Evolutionary conservation across 176 grass and related monocot genomes (phyloP).

Genomic region (Stipa capillata): DNA sequence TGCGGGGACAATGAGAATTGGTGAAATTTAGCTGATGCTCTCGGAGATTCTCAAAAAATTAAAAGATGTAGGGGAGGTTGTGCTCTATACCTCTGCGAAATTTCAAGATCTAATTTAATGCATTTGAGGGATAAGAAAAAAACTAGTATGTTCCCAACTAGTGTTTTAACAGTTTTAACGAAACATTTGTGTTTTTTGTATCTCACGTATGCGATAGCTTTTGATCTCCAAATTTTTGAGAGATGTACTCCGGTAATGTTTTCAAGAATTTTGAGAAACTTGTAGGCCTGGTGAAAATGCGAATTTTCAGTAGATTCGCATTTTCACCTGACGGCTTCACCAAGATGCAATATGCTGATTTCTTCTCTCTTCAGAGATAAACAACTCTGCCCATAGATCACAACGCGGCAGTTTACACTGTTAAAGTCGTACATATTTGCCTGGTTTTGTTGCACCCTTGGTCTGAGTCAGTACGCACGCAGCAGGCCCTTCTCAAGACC

Average conservation of each 20-base stretch:
- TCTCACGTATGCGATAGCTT: no score
- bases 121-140: background rate
- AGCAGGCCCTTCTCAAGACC: constrained; percentile 9
- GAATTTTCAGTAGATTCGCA: background rate
- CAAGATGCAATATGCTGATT: background rate
- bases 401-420: background rate
- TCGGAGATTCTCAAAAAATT: background rate
- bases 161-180: no score
- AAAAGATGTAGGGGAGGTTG: background rate
- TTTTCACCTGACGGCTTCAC: background rate
- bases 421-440: no score
- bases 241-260: no score
- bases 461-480: background rate
- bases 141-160: background rate
- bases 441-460: no score
- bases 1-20: background rate
- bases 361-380: no score
- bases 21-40: background rate
- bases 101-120: background rate
- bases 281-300: background rate
- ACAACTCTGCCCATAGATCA: background rate
- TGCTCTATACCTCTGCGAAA: background rate
- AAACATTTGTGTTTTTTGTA: no score
- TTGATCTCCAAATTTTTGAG: no score
- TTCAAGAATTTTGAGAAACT: no score